Evolutionary conservation across 2,329 filamentous ascomycete species (phyloP), one percentile per base, ranked within the genome.

Genomic region (Dactylellina parvicollis): DNA sequence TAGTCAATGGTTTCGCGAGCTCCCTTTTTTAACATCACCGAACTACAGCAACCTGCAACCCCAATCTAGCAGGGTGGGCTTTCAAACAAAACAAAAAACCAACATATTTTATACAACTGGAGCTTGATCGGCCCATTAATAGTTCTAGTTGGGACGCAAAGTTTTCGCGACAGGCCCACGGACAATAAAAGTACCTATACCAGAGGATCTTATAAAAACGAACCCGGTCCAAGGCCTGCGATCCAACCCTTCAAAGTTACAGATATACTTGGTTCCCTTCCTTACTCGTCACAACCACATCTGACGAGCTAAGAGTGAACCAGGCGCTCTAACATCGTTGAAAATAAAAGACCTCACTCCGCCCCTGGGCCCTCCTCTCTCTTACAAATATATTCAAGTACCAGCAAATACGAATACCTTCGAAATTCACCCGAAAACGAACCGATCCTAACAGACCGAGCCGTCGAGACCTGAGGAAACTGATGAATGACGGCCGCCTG

Each of bases 401-500:
- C n/a, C n/a, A n/a, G n/a, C n/a, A n/a, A n/a, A n/a, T n/a, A n/a
- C n/a, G n/a, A n/a, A n/a, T n/a, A n/a, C n/a, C n/a, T n/a, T n/a
- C n/a, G n/a, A n/a, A n/a, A n/a, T n/a, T n/a, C n/a, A n/a, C n/a
- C n/a, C n/a, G n/a, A n/a, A n/a, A n/a, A n/a, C n/a, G n/a, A n/a
- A n/a, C n/a, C n/a, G n/a, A n/a, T n/a, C n/a, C n/a, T n/a, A n/a
- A n/a, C n/a, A 14, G 34, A 38, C 12, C 12, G 4, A 38, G 12
- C 34, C 3, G 4, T 5, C 34, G 12, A 38, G 10, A 14, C 3
- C 12, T 14, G 28, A 34, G 28, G n/a, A 56, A 16, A 28, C 52
- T 60, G 52, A 72, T 72, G 67, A 72, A 72, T 72, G 67, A 72
- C 56, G 67, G 54, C 59, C 52, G 52, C 52, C 46, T 62, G 24